A percentile compares a stretch with the other conserved stretches of the same genome.
Conservation (phyloP, 2,329 filamentous ascomycete genomes). For the Sporothrix globosa region DNA sequence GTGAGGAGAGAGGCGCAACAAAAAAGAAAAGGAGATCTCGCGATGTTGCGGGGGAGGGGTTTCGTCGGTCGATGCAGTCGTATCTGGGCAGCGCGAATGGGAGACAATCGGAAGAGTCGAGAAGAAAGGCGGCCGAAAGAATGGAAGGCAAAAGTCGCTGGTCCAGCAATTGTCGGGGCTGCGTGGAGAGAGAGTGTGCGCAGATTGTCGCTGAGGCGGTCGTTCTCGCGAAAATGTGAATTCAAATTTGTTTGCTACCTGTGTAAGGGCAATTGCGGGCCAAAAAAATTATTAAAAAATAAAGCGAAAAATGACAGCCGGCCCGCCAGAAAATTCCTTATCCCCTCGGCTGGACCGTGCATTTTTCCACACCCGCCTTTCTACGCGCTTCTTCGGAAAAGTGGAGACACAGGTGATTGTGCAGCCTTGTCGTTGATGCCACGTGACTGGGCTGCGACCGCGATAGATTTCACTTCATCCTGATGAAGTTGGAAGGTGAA, state of each 20-base stretch:
- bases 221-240: constrained; percentile 19
- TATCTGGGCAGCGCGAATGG: neutral
- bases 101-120: neutral
- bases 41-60: constrained; percentile 21
- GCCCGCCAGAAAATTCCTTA: constrained; percentile 20
- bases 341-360: constrained; percentile 32
- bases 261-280: constrained; percentile 17
- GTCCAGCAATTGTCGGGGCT: constrained; percentile 1
- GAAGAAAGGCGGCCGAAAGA: neutral
- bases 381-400: constrained; percentile 23
- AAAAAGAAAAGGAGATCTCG: neutral
- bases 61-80: constrained; percentile 16
- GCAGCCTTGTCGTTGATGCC: neutral
- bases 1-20: neutral
- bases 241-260: constrained; percentile 28
- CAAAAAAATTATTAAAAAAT: constrained; percentile 26
- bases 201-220: constrained; percentile 20
- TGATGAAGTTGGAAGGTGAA: neutral
- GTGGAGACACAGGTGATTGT: neutral
- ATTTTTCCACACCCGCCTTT: constrained; percentile 26
- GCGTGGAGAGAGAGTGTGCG: neutral
- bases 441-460: neutral
- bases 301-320: constrained; percentile 28
- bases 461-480: neutral
- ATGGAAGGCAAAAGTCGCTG: constrained; percentile 1